A percentile compares a stretch with the other conserved stretches of the same genome.
phyloP scores from a whole-genome alignment of 2,329 filamentous ascomycete genomes.

The Sclerotinia spermophila region DNA sequence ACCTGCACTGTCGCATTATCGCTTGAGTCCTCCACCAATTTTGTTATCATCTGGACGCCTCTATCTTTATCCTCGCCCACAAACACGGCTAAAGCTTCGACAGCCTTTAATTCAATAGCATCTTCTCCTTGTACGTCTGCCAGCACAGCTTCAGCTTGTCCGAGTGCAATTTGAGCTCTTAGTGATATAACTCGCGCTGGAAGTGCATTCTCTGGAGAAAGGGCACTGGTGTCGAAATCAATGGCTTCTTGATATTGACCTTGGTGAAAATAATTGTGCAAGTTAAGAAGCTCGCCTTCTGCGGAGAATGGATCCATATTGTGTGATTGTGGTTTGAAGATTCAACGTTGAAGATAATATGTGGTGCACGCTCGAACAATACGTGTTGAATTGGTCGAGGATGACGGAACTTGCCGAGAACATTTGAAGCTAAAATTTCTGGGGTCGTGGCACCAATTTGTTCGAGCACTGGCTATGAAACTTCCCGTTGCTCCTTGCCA shows the following conservation, averaged over 20 bases:
- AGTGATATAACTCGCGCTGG: constrained; percentile 74
- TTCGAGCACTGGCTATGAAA: neutral
- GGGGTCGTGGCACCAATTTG: neutral
- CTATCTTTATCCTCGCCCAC: constrained; percentile 56
- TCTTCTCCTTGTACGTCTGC: constrained; percentile 61
- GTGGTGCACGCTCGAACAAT: constrained; percentile 18
- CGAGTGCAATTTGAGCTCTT: constrained; percentile 78
- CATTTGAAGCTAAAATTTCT: constrained; percentile 10
- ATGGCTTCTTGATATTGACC: constrained; percentile 84
- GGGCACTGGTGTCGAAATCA: constrained; percentile 76
- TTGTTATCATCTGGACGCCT: constrained; percentile 61
- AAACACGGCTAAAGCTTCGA: constrained; percentile 71
- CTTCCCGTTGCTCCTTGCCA: neutral
- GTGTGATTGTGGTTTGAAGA: constrained; percentile 15
- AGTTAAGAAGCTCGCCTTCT: constrained; percentile 68
- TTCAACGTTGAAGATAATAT: constrained; percentile 8
- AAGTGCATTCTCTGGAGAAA: constrained; percentile 74
- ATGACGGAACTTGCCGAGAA: constrained; percentile 1
- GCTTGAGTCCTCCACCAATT: constrained; percentile 60
- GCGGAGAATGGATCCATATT: constrained; percentile 67
- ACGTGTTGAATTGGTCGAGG: constrained; percentile 24
- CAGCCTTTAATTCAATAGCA: constrained; percentile 71
- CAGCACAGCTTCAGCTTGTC: constrained; percentile 70
- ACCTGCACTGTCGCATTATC: constrained; percentile 82
- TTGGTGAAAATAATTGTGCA: constrained; percentile 68